Evolutionary conservation across 1,284 basidiomycete genomes (phyloP).

Genomic region (Malassezia yamatoensis): DNA sequence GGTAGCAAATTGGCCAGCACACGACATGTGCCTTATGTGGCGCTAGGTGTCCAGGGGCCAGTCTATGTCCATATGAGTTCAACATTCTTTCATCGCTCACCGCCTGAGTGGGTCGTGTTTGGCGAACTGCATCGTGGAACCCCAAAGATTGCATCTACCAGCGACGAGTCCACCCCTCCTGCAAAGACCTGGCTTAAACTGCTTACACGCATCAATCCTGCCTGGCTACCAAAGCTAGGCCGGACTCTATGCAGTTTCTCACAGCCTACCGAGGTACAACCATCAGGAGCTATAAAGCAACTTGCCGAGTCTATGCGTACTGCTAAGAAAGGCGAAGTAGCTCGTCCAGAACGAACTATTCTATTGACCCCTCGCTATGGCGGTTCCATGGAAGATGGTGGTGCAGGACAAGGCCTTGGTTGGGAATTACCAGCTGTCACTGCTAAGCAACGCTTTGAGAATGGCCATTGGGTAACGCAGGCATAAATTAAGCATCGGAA

Average conservation of each 20-base stretch:
- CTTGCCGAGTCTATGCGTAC: slow-evolving; percentile 14
- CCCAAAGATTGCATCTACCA: slow-evolving; percentile 41
- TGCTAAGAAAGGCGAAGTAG: slow-evolving; percentile 15
- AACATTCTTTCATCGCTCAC: slow-evolving; percentile 57
- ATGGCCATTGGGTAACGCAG: slow-evolving; percentile 35
- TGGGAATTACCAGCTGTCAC: slow-evolving; percentile 40
- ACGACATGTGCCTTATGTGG: slow-evolving; percentile 72
- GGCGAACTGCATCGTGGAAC: slow-evolving; percentile 54
- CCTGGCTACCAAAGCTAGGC: slow-evolving; percentile 76
- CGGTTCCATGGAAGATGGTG: slow-evolving; percentile 28
- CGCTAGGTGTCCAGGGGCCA: slow-evolving; percentile 64
- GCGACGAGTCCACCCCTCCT: not conserved
- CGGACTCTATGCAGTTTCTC: slow-evolving; percentile 74
- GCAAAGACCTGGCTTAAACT: slow-evolving; percentile 35
- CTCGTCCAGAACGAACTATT: slow-evolving; percentile 20
- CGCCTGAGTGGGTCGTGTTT: slow-evolving; percentile 75
- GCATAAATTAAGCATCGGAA: slow-evolving; percentile 13
- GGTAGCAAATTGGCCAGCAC: slow-evolving; percentile 65
- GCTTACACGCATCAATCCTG: slow-evolving; percentile 60
- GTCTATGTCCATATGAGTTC: slow-evolving; percentile 89
- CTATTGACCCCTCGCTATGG: slow-evolving; percentile 39
- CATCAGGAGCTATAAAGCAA: slow-evolving; percentile 4
- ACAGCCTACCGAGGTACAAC: slow-evolving; percentile 54
- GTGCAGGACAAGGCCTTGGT: slow-evolving; percentile 28
- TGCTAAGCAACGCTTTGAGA: slow-evolving; percentile 31